These are phyloP conservation scores for Draba incana DNA, from an alignment of 345 rosid genomes.

Conservation along the genomic window DNA sequence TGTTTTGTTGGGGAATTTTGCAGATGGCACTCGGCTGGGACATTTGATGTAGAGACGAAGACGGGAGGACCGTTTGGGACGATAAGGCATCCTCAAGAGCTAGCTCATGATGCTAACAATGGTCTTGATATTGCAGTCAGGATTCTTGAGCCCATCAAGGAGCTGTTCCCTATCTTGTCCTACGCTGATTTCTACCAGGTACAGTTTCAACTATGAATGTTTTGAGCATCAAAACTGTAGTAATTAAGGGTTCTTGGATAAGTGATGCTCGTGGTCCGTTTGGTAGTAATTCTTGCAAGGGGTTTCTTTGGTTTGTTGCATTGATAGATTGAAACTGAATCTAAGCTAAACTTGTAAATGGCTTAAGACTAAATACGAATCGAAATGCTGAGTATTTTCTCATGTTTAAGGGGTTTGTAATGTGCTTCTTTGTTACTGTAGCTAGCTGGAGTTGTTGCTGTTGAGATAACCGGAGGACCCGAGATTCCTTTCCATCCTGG, in stretches of 20 bases:
- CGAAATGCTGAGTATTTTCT: too few relatives aligned
- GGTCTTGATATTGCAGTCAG: conserved; percentile 91
- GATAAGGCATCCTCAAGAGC: conserved; percentile 67
- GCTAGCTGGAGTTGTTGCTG: conserved; percentile 90
- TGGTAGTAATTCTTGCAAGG: too few relatives aligned
- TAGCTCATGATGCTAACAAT: conserved; percentile 74
- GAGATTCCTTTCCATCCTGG: conserved; percentile 92
- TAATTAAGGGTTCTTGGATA: neutral
- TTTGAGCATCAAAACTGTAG: neutral
- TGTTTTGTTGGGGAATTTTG: neutral
- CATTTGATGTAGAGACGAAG: conserved; percentile 68
- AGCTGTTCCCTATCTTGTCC: conserved; percentile 65
- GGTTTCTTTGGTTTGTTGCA: too few relatives aligned
- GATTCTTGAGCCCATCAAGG: conserved; percentile 75
- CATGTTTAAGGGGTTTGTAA: too few relatives aligned
- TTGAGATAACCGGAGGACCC: conserved; percentile 86
- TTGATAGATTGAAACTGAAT: too few relatives aligned
- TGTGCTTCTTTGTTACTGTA: conserved; percentile 32
- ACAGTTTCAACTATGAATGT: neutral
- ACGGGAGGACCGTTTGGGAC: conserved; percentile 96
- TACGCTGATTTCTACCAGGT: conserved; percentile 90
- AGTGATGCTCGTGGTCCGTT: too few relatives aligned
- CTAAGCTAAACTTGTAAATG: too few relatives aligned
- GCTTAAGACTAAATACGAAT: too few relatives aligned
- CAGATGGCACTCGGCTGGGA: conserved; percentile 98